Base-by-base conservation (phyloP, 83 land plant species). In the Larix sibirica region DNA sequence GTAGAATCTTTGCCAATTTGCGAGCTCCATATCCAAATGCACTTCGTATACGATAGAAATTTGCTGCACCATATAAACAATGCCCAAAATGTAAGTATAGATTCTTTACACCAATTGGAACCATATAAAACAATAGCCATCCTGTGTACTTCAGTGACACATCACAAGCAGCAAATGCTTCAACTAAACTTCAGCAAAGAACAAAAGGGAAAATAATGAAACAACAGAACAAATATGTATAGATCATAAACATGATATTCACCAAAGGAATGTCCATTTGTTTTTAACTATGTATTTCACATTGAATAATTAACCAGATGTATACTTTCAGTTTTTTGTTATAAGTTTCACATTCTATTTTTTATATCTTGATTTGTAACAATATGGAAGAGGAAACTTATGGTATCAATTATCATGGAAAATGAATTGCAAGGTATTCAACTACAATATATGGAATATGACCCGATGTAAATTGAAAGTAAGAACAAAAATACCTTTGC, bases 1-100 rank as follows among this genome's bases (percentile, higher is more conserved):
- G 54, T 73, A 97, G 95, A 28, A 95, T 84, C 21, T 67, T 85
- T 12, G 89, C 93, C 62, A 97, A 89, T 67, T 91, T 94, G 9
- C 87, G 83, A 77, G 98, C 96, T 42, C 97, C 97, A 91, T 84
- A 93, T 33, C 88, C 78, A 65, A 97, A 95, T 73, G 99, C 99
- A 88, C 96, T 93, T 4, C 92, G 87, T 75, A 97, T 97, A 2
- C 99, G 86, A 64, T 78, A 89, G 58, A 95, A 93, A 68, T 92
- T 96, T 20, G 92, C 99, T 96, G 81, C 18, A 89, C 20, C 74
- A 69, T 33, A 5, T 13, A 69, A 14, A 69, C 5, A 6, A 69
- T 38, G 44, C 44, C 31, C 74, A 69, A 69, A 33, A 38, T 69
- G 23, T 16, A 33, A 16, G 40, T 36, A 16, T 36, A 33, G 44